Evolutionary conservation across 2,329 filamentous ascomycete genomes (phyloP).

Genomic region (Emmonsiellopsis sp.): DNA sequence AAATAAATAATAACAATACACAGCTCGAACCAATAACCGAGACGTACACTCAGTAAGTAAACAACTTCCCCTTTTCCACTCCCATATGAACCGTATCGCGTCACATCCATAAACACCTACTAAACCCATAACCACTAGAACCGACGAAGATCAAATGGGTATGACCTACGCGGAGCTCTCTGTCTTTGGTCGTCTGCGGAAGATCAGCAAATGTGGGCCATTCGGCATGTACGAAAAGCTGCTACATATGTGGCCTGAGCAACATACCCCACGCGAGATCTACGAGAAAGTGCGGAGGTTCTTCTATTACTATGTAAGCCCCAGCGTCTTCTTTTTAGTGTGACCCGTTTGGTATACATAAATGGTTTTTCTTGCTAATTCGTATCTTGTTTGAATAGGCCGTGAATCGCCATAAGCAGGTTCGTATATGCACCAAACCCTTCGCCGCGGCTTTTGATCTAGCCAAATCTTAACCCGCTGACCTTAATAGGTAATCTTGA

Average conservation of each 20-base stretch:
- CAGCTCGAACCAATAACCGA: constrained; percentile 56
- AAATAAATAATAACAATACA: background rate
- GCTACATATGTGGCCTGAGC: constrained; percentile 38
- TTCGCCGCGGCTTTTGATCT: background rate
- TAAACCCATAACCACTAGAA: constrained; percentile 7
- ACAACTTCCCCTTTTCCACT: background rate
- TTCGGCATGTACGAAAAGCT: constrained; percentile 46
- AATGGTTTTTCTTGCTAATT: background rate
- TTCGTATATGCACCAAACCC: constrained; percentile 12
- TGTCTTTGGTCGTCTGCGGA: constrained; percentile 42
- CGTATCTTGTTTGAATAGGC: constrained; percentile 11
- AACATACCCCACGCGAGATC: constrained; percentile 4
- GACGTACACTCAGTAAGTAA: constrained; percentile 40
- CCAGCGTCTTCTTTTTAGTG: background rate
- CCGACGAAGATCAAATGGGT: constrained; percentile 43
- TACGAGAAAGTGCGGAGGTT: constrained; percentile 34
- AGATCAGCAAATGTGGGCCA: constrained; percentile 44
- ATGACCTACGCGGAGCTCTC: constrained; percentile 47
- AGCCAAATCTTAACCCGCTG: background rate
- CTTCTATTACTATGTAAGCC: constrained; percentile 16
- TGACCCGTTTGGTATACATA: background rate
- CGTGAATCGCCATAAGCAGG: constrained; percentile 55
- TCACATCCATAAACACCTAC: background rate
- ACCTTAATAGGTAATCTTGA: constrained; percentile 30
- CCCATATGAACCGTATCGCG: too few relatives aligned